Base-by-base conservation (phyloP, 2,329 filamentous ascomycete species). In the Alternaria atra region DNA sequence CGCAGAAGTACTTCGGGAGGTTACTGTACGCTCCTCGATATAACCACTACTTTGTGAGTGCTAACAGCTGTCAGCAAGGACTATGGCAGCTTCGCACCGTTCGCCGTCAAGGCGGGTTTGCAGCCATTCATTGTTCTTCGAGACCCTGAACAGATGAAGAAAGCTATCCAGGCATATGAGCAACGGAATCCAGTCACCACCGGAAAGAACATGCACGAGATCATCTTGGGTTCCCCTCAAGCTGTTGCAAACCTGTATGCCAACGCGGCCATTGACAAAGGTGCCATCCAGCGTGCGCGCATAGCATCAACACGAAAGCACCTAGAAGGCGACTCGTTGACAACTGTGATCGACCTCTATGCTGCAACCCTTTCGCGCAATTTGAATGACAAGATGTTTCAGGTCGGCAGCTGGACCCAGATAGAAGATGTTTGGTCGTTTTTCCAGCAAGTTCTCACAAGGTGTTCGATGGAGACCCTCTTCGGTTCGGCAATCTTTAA, bases 381-480 rank as follows among this genome's bases (percentile, higher is more conserved):
- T n/a, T 59, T 76, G 46, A 56, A 72, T 29, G 67, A 71, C 17
- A 75, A 75, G 52, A 74, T 73, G 72, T 74, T 76, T 17, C 71
- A 75, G 47, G 42, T 63, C 6, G 60, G 64, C 13, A 65, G 48
- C 17, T 77, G 74, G 74, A 74, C 71, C 8, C 66, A 69, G 12
- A 73, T 77, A 20, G 71, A 75, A 55, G 72, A 77, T 27, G 35
- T 73, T 3, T 75, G 69, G 70, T 73, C 71, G 0, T 77, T 75
- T 52, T 63, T 74, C 17, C 67, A 72, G 51, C 67, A 70, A 44
- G 69, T 73, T 2, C 56, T 74, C 30, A 66, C 71, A 8, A 68
- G 69, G 30, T 73, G 72, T 40, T 69, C 61, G 5, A 44, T 69
- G 17, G 66, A 72, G 10, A 67, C 65, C 5, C 37, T 77, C 4